These are phyloP conservation scores for Tetrapisispora arboricola DNA, from an alignment of 805 yeast species.

Conservation along the genomic window DNA sequence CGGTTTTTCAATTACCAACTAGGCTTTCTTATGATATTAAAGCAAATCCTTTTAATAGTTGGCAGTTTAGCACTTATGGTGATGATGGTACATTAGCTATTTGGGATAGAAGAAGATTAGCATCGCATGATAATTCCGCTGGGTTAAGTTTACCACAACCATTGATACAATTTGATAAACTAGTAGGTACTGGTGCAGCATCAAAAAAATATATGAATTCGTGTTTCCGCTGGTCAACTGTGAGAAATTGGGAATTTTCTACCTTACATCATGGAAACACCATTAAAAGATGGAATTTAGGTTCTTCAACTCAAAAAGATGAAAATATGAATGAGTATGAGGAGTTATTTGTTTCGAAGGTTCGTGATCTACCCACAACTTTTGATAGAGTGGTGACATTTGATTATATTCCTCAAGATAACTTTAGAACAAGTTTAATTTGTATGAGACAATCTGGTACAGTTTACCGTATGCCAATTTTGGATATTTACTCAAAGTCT, in stretches of 20 bases:
- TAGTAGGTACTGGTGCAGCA: constrained; percentile 46
- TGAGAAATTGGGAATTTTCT: constrained; percentile 61
- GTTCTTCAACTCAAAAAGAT: constrained; percentile 35
- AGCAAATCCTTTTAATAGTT: constrained; percentile 56
- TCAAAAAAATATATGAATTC: constrained; percentile 50
- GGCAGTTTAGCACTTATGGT: constrained; percentile 61
- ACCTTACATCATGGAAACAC: constrained; percentile 70
- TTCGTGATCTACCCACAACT: constrained; percentile 63
- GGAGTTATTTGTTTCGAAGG: constrained; percentile 63
- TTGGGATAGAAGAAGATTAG: constrained; percentile 66
- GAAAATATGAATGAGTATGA: constrained; percentile 32
- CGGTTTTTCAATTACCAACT: constrained; percentile 65
- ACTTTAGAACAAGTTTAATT: constrained; percentile 54
- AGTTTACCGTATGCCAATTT: constrained; percentile 66
- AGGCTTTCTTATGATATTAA: constrained; percentile 59
- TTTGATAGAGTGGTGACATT: constrained; percentile 76
- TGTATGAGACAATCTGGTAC: constrained; percentile 91
- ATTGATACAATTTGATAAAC: constrained; percentile 46
- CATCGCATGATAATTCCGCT: constrained; percentile 17
- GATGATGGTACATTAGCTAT: constrained; percentile 79
- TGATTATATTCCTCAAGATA: constrained; percentile 60
- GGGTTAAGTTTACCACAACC: constrained; percentile 41
- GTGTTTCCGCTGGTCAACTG: constrained; percentile 59
- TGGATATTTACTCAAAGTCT: constrained; percentile 53
- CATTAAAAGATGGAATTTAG: constrained; percentile 73